A percentile compares a stretch with the other conserved stretches of the same genome.
Conservation (phyloP, 2,329 filamentous ascomycete species). For the Lasiodiplodia theobromae region DNA sequence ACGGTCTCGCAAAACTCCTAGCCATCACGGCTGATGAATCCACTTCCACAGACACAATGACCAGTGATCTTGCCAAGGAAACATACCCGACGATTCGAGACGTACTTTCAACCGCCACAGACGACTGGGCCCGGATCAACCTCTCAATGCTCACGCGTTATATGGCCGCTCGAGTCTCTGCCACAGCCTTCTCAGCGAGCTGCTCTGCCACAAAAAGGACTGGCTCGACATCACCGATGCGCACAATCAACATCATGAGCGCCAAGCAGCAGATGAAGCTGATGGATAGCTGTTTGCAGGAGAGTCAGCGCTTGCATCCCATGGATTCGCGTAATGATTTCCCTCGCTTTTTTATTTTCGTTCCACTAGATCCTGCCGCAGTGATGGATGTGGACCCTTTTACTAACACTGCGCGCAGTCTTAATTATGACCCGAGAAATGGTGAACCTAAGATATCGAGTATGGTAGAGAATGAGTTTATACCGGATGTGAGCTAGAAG, state of each 20-base stretch:
- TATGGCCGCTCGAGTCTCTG: conserved; percentile 43
- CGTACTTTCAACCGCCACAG: conserved; percentile 13
- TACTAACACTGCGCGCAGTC: too few species aligned
- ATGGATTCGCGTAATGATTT: not conserved
- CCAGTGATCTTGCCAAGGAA: not conserved
- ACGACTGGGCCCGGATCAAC: conserved; percentile 31
- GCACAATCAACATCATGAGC: conserved; percentile 46
- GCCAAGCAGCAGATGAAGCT: conserved; percentile 45
- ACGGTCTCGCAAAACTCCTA: too few species aligned
- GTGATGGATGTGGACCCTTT: too few species aligned
- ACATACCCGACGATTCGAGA: not conserved
- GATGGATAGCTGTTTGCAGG: conserved; percentile 52
- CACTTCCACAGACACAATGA: not conserved
- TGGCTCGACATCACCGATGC: conserved; percentile 47
- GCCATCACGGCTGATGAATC: not conserved
- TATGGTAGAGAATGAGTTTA: not conserved
- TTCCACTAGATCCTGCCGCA: not conserved
- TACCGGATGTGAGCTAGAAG: not conserved
- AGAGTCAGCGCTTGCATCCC: conserved; percentile 40
- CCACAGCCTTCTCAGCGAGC: conserved; percentile 47
- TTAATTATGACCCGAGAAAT: not conserved
- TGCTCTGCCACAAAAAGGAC: conserved; percentile 46
- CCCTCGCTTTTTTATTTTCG: conserved; percentile 36
- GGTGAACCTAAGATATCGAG: not conserved
- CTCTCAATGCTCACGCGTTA: conserved; percentile 47